Evolutionary conservation across 2,329 filamentous ascomycete genomes (phyloP).

Genomic region (Dichotomopilus funicola): DNA sequence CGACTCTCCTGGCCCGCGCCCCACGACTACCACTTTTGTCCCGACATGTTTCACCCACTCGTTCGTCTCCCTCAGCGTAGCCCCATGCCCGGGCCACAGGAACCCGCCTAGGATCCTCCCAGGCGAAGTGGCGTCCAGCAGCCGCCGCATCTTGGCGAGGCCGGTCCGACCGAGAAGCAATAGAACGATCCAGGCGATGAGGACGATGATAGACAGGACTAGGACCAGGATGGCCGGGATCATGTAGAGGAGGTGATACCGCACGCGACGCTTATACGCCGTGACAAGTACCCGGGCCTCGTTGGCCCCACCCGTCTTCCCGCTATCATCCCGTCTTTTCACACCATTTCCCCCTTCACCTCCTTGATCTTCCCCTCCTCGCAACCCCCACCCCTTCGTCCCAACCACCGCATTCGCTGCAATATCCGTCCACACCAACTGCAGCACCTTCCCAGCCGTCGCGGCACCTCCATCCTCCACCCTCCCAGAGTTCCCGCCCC

Average conservation of each 20-base stretch:
- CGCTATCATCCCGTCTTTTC: background rate
- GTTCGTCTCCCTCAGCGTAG: background rate
- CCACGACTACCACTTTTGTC: constrained; percentile 2
- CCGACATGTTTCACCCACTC: constrained; percentile 6
- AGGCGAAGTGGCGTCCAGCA: constrained; percentile 6
- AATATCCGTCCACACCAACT: constrained; percentile 8
- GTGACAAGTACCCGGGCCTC: background rate
- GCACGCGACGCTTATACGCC: background rate
- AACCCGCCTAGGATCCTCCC: constrained; percentile 5
- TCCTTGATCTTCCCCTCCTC: background rate
- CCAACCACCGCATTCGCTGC: constrained; percentile 8
- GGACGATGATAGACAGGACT: background rate
- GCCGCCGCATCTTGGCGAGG: background rate
- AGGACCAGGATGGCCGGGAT: constrained; percentile 6
- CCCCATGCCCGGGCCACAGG: background rate
- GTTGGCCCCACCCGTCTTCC: background rate
- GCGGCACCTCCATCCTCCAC: too few relatives aligned
- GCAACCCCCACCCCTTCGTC: constrained; percentile 8
- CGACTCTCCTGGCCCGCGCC: background rate
- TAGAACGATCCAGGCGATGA: constrained; percentile 1
- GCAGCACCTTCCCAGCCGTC: background rate
- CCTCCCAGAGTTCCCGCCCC: too few relatives aligned
- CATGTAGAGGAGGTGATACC: constrained; percentile 1
- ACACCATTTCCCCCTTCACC: background rate
- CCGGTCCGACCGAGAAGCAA: background rate